Evolutionary conservation across 164 flowering plant species (phyloP), one percentile per base, ranked within the genome.

Genomic region (Kalanchoe fedtschenkoi): DNA sequence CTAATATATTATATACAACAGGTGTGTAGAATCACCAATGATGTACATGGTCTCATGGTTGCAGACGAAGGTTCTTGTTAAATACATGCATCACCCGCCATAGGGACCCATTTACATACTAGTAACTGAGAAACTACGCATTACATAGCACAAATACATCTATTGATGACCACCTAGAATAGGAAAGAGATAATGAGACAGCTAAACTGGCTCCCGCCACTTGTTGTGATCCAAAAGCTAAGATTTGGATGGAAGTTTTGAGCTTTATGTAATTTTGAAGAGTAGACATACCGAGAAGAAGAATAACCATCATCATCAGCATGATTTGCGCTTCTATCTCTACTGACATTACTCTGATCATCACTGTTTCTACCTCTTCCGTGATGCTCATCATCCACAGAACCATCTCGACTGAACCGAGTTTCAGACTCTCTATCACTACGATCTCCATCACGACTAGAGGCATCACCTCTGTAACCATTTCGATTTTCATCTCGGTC

Each of bases 271-370:
- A n/a, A n/a, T 21, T n/a, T 16, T 34, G 0, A 87, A 65, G 83
- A 74, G 62, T 77, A 87, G 75, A 47, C 69, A 65, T 81, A 95
- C 96, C 96, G 79, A 64, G 97, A 78, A 65, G 99, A 87, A 69
- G 83, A 75, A 63, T 79, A 87, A 55, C 80, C 87, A 76, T 95
- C 95, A 70, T 86, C 91, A 53, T 86, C 93, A 46, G 74, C 58
- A 39, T 78, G 89, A 7, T 82, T 83, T 55, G 80, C 65, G 62
- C 95, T 83, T 75, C 86, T 82, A 72, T 84, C 80, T 77, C 88
- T 80, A 59, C 86, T 66, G 28, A 83, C 84, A 71, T 80, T 65
- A 46, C 76, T 83, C 66, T 75, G 61, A 16, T 78, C 84, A 73
- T 92, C 93, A 67, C 69, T 62, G 66, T 77, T 80, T 69, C 70